A percentile compares a stretch with the other conserved stretches of the same genome.
Evolutionary conservation across 192 early-diverging fungal genomes (phyloP).

Genomic region (Entomortierella lignicola): DNA sequence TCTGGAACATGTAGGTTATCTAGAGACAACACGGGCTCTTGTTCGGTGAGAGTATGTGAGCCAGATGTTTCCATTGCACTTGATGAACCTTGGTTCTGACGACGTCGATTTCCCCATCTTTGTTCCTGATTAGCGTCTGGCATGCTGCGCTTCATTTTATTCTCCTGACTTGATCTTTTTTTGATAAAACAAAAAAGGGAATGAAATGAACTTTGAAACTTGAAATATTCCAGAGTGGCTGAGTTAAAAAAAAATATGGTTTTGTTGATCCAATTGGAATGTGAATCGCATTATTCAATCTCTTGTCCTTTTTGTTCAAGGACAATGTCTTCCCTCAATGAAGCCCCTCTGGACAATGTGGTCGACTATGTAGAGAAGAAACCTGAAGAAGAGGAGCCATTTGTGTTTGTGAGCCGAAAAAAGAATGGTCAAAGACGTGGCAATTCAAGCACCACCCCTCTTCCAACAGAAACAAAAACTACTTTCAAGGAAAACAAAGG

Average conservation of each 20-base stretch:
- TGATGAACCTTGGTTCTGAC: not conserved
- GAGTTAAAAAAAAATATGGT: too few relatives aligned
- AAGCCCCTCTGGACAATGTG: not conserved
- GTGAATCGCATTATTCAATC: too few relatives aligned
- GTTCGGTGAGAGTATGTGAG: conserved; percentile 13
- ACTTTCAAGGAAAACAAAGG: not conserved
- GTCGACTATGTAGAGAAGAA: not conserved
- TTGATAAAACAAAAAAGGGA: too few relatives aligned
- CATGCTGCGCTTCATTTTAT: conserved; percentile 31
- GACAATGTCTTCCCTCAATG: not conserved
- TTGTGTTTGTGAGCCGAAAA: conserved; percentile 26
- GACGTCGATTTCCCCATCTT: conserved; percentile 8
- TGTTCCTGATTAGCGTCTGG: conserved; percentile 11
- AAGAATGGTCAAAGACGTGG: conserved; percentile 7
- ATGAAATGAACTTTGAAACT: too few relatives aligned
- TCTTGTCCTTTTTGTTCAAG: too few relatives aligned
- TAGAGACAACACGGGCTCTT: conserved; percentile 11
- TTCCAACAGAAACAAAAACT: not conserved
- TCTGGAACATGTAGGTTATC: not conserved
- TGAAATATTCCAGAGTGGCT: too few relatives aligned
- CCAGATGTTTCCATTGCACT: not conserved
- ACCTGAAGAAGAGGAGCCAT: conserved; percentile 14
- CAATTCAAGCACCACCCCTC: not conserved
- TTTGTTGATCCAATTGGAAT: too few relatives aligned
- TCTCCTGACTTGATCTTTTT: too few relatives aligned